phyloP scores from a whole-genome alignment of 2,329 filamentous ascomycete genomes.

The Xylariaceae sp. region DNA sequence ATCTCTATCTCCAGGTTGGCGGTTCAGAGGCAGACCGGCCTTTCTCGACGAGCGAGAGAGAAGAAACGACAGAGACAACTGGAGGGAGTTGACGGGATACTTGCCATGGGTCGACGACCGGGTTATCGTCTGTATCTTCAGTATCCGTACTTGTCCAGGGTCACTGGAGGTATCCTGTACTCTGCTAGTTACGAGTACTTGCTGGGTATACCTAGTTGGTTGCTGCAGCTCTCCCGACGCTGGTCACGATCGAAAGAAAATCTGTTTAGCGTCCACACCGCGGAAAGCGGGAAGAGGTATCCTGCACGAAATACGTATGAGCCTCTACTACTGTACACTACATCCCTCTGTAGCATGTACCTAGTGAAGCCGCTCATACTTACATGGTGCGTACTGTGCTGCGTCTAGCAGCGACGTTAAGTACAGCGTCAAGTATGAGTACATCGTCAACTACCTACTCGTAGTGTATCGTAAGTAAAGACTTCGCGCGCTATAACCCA shows the following conservation, averaged over 20 bases:
- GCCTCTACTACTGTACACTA: not conserved
- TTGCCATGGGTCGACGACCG: not conserved
- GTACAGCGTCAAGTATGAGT: not conserved
- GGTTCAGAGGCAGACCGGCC: not conserved
- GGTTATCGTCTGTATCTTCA: not conserved
- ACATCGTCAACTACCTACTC: not conserved
- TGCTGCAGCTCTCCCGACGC: conserved; percentile 20
- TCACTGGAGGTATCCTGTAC: not conserved
- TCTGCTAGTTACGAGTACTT: not conserved
- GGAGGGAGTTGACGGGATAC: not conserved
- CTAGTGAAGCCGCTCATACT: not conserved
- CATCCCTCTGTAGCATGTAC: not conserved
- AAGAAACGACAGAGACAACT: not conserved
- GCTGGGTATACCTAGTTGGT: not conserved
- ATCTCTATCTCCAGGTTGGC: conserved; percentile 5
- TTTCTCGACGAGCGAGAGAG: not conserved
- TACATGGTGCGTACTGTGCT: conserved; percentile 13
- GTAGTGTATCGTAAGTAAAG: no score
- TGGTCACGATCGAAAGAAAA: conserved; percentile 19
- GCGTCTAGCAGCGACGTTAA: not conserved
- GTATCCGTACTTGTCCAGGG: no score
- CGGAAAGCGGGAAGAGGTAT: conserved; percentile 29
- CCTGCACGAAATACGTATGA: conserved; percentile 20
- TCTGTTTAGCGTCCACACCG: conserved; percentile 27
- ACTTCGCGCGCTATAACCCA: not conserved